Percentiles rank a stretch among this genome's conserved stretches.
Evolutionary conservation across 495 filamentous ascomycete genomes (phyloP).

Genomic region (Bathelium albidoporum): DNA sequence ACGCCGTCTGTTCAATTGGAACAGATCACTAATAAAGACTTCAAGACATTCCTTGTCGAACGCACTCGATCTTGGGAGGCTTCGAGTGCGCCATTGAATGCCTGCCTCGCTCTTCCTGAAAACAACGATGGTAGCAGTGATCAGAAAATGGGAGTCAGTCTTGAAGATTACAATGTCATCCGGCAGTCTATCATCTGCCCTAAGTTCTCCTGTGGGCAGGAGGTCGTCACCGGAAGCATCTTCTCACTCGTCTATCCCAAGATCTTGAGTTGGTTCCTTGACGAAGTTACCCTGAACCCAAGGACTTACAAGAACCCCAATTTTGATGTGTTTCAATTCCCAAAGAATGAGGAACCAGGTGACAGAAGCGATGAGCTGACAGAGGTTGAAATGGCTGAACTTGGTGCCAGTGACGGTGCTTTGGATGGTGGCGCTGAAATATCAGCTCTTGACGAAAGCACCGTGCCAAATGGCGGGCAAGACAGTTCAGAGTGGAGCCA

Average conservation of each 20-base stretch:
- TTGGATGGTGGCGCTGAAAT: neutral
- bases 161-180: neutral
- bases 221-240: neutral
- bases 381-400: neutral
- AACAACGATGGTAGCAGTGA: neutral
- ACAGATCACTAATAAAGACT: neutral
- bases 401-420: no score
- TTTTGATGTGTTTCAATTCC: neutral
- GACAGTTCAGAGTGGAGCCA: neutral
- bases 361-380: neutral
- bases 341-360: neutral
- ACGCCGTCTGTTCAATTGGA: neutral
- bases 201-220: neutral
- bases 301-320: constrained; percentile 6
- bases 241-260: neutral
- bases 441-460: neutral
- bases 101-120: neutral
- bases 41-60: neutral
- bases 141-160: neutral
- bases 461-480: no score
- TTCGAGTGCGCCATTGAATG: constrained; percentile 3
- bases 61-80: neutral
- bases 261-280: neutral
- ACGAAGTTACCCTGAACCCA: neutral
- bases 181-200: neutral